A percentile compares a stretch with the other conserved stretches of the same genome.
phyloP scores from a whole-genome alignment of 306 rosid species.

The Rubus idaeus region DNA sequence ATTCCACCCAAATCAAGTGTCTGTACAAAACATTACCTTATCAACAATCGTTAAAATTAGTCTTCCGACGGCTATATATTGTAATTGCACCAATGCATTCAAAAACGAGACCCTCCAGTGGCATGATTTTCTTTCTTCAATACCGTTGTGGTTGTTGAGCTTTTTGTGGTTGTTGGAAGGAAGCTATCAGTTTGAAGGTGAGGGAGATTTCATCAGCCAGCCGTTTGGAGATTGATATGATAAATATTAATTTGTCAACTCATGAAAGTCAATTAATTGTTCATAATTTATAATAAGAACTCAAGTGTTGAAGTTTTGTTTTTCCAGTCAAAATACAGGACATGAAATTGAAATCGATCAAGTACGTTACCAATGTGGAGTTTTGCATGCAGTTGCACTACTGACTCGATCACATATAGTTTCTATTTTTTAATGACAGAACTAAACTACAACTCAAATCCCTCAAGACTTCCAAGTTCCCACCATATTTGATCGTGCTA shows the following conservation, averaged over 20 bases:
- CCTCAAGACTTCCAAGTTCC: not conserved
- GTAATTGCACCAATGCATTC: not conserved
- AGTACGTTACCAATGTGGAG: not conserved
- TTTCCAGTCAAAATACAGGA: not conserved
- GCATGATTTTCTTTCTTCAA: not conserved
- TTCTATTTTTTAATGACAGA: not conserved
- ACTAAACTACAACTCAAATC: not conserved
- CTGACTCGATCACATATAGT: not conserved
- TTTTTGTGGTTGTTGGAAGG: not conserved
- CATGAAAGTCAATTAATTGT: not conserved
- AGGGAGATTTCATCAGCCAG: not conserved
- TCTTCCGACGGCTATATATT: not conserved
- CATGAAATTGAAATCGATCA: not conserved
- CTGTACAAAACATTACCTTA: too few relatives aligned
- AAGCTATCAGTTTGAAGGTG: not conserved
- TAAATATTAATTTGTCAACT: not conserved
- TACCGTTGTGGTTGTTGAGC: not conserved
- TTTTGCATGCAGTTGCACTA: not conserved
- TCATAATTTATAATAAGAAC: not conserved
- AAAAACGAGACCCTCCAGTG: not conserved
- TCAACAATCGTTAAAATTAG: too few relatives aligned
- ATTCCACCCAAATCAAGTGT: too few relatives aligned
- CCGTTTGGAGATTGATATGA: not conserved
- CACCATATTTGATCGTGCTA: not conserved
- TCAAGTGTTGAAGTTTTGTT: not conserved